phyloP scores from a whole-genome alignment of 1,139 yeast species.

The Suhomyces anneliseae region DNA sequence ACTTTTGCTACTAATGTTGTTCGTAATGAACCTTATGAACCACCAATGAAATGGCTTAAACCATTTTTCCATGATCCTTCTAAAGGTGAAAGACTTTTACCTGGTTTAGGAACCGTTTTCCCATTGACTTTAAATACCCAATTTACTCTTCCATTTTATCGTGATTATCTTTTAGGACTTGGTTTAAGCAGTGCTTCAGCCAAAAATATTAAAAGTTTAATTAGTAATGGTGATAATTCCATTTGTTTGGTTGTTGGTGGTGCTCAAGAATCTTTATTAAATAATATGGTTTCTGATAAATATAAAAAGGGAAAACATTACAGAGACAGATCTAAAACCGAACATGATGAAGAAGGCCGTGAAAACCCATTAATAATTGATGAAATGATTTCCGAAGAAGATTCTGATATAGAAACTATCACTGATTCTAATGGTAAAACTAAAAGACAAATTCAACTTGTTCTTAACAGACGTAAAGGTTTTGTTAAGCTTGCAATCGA shows the following conservation, averaged over 20 bases:
- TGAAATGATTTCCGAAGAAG: not conserved
- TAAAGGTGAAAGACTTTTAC: slow-evolving; percentile 55
- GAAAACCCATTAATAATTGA: not conserved
- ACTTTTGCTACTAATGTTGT: slow-evolving; percentile 78
- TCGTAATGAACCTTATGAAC: slow-evolving; percentile 45
- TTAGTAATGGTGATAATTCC: slow-evolving; percentile 66
- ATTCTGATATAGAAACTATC: not conserved
- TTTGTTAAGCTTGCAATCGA: slow-evolving; percentile 85
- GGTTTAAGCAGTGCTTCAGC: slow-evolving; percentile 88
- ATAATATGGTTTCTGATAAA: slow-evolving; percentile 37
- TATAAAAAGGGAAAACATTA: slow-evolving; percentile 51
- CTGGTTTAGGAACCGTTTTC: slow-evolving; percentile 75
- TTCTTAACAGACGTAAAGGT: slow-evolving; percentile 79
- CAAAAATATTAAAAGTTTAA: slow-evolving; percentile 63
- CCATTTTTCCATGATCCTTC: slow-evolving; percentile 47
- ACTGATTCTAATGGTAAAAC: not conserved
- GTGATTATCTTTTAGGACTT: slow-evolving; percentile 79
- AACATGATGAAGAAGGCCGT: not conserved
- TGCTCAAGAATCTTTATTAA: slow-evolving; percentile 81
- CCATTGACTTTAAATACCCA: slow-evolving; percentile 82
- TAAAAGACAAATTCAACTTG: slow-evolving; percentile 43
- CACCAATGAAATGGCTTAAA: slow-evolving; percentile 54
- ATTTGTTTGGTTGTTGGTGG: slow-evolving; percentile 94
- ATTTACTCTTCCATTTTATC: slow-evolving; percentile 80
- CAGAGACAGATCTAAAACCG: slow-evolving; percentile 4